Evolutionary conservation across 179 eudicot genomes (phyloP).

Genomic region (Pouteria campechiana): DNA sequence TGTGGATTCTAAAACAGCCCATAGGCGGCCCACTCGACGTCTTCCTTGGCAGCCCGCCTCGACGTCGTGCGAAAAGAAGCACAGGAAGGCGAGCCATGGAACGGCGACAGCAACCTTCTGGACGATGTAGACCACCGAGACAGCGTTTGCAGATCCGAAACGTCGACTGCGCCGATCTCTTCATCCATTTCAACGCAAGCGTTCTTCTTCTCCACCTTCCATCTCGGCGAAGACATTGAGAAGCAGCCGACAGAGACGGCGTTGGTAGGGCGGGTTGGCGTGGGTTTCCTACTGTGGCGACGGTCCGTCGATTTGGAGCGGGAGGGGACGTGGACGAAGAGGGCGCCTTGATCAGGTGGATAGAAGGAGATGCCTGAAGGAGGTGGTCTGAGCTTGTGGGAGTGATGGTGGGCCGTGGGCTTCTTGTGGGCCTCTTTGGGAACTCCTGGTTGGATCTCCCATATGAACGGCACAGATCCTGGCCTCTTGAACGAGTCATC

Average conservation of each 20-base stretch:
- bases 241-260: conserved; percentile 33
- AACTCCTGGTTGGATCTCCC: conserved; percentile 74
- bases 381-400: conserved; percentile 31
- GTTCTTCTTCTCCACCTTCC: conserved; percentile 14
- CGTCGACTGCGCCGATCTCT: conserved; percentile 9
- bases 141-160: conserved; percentile 18
- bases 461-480: conserved; percentile 57
- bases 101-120: conserved; percentile 18
- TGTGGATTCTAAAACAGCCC: too few relatives aligned
- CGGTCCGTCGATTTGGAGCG: conserved; percentile 15
- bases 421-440: conserved; percentile 29
- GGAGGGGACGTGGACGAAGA: conserved; percentile 10
- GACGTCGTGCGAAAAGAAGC: conserved; percentile 41
- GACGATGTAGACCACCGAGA: conserved; percentile 37
- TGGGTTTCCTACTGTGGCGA: neutral
- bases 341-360: conserved; percentile 18
- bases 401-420: conserved; percentile 1
- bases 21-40: conserved; percentile 42
- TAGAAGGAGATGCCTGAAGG: conserved; percentile 27
- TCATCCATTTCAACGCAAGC: conserved; percentile 6
- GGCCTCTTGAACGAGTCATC: conserved; percentile 56
- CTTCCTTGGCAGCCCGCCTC: conserved; percentile 20
- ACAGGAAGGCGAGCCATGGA: conserved; percentile 15
- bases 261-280: conserved; percentile 1
- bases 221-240: conserved; percentile 18